Conservation (phyloP, 1,139 yeast genomes). For the Pichia cactophila region DNA sequence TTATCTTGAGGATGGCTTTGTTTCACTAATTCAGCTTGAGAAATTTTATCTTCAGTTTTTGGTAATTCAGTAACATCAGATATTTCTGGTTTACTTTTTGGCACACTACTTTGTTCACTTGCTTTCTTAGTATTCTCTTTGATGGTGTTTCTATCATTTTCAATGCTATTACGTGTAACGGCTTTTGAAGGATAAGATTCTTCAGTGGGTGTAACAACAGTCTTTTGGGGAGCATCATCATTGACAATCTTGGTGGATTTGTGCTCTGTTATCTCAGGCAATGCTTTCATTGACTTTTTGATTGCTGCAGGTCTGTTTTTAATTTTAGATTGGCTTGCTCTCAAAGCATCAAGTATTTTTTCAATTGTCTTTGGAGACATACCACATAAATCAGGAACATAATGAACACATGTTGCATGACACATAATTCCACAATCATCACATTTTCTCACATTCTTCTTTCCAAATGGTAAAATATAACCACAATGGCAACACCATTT, state of each 20-base stretch:
- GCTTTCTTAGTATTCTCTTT: background rate
- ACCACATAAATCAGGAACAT: constrained; percentile 97
- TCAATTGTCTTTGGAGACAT: constrained; percentile 98
- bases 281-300: background rate
- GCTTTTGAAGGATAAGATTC: constrained; percentile 9
- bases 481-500: constrained; percentile 99
- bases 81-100: background rate
- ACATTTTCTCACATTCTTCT: constrained; percentile 90
- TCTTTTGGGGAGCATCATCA: background rate
- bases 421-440: constrained; percentile 93
- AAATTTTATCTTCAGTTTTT: background rate
- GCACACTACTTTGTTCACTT: background rate
- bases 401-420: constrained; percentile 84
- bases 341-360: constrained; percentile 76
- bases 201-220: constrained; percentile 1
- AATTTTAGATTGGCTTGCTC: constrained; percentile 55
- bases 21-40: background rate
- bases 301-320: constrained; percentile 5
- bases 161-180: constrained; percentile 8
- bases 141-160: background rate
- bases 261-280: constrained; percentile 1
- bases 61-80: background rate
- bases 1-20: background rate
- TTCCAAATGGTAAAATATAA: constrained; percentile 89
- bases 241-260: background rate